Conservation (phyloP, 139 green algal species). For the Ettlia oleoabundans region DNA sequence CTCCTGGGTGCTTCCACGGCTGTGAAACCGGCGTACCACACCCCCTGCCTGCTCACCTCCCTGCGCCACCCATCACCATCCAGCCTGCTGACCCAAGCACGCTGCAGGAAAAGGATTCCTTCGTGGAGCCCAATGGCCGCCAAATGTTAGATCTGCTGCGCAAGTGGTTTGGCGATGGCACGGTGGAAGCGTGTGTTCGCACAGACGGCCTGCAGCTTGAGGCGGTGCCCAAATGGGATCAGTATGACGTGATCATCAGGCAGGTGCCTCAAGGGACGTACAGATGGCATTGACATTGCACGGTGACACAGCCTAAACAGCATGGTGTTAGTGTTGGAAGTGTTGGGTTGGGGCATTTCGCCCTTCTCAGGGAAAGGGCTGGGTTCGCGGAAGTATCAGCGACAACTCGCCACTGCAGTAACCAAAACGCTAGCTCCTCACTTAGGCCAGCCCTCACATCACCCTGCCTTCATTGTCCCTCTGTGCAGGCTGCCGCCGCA, state of each 20-base stretch:
- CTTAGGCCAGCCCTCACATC: no score
- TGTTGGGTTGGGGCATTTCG: neutral
- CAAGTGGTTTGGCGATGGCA: neutral
- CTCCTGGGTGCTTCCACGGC: no score
- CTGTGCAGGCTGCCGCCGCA: constrained; percentile 17
- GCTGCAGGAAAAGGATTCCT: neutral
- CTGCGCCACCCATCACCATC: no score
- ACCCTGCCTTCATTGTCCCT: neutral
- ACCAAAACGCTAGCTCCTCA: no score
- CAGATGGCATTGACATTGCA: no score
- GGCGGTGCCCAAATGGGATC: neutral
- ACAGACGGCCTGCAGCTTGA: neutral
- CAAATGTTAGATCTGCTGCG: neutral
- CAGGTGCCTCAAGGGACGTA: no score
- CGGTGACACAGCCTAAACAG: no score
- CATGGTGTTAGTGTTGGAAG: no score
- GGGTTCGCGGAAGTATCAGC: no score
- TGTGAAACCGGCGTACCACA: no score
- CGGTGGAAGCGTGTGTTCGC: neutral
- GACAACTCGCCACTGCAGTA: neutral
- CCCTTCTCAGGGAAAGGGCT: neutral
- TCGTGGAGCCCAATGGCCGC: neutral
- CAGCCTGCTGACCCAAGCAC: neutral
- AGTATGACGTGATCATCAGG: neutral
- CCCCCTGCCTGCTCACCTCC: neutral